Evolutionary conservation across 2,329 filamentous ascomycete species (phyloP).

Genomic region (Xylaria sp.): DNA sequence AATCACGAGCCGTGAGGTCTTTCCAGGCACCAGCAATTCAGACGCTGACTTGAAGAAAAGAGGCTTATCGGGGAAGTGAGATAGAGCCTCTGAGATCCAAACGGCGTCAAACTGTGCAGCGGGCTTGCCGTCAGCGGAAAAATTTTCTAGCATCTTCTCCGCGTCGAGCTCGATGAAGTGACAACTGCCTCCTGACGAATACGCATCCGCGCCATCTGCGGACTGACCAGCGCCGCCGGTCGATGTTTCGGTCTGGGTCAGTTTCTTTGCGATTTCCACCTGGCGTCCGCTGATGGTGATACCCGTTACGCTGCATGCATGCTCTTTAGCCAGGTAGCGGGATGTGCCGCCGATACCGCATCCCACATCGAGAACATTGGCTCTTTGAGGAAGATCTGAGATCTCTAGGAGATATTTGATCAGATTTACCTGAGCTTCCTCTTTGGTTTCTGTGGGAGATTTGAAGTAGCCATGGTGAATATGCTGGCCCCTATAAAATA

Average conservation of each 20-base stretch:
- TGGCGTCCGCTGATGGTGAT: slow-evolving; percentile 69
- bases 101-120: slow-evolving; percentile 61
- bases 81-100: slow-evolving; percentile 71
- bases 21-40: slow-evolving; percentile 59
- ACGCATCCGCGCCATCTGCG: slow-evolving; percentile 11
- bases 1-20: slow-evolving; percentile 63
- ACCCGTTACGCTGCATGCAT: slow-evolving; percentile 65
- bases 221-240: not conserved
- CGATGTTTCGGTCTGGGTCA: slow-evolving; percentile 54
- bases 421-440: slow-evolving; percentile 66
- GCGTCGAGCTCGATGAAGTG: slow-evolving; percentile 69
- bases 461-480: slow-evolving; percentile 71
- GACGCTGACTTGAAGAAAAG: slow-evolving; percentile 66
- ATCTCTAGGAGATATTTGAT: slow-evolving; percentile 65
- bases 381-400: slow-evolving; percentile 52
- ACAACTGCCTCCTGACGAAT: slow-evolving; percentile 51
- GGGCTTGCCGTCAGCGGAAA: slow-evolving; percentile 49
- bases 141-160: slow-evolving; percentile 67
- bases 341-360: slow-evolving; percentile 70
- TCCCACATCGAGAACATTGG: slow-evolving; percentile 66
- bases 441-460: slow-evolving; percentile 62
- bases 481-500: slow-evolving; percentile 65
- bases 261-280: slow-evolving; percentile 65
- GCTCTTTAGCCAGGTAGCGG: slow-evolving; percentile 62
- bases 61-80: slow-evolving; percentile 68